A percentile compares a stretch with the other conserved stretches of the same genome.
Evolutionary conservation across 2,329 filamentous ascomycete species (phyloP).

Genomic region (Fonsecaea multimorphosa): DNA sequence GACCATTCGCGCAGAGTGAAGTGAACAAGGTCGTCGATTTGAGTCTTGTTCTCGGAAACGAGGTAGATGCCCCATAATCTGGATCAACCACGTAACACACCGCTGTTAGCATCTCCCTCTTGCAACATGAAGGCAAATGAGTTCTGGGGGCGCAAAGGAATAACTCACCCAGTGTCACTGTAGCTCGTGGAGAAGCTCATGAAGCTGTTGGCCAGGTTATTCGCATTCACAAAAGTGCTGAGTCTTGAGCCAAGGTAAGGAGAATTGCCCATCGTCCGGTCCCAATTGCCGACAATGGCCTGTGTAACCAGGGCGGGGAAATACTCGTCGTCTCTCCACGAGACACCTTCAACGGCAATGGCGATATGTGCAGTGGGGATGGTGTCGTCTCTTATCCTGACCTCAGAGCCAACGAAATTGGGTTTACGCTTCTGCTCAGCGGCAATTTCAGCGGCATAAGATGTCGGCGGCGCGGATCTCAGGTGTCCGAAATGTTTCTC

Average conservation of each 20-base stretch:
- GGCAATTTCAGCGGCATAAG: constrained; percentile 71
- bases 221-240: constrained; percentile 89
- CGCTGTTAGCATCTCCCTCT: neutral
- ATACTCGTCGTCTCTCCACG: constrained; percentile 99
- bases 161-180: constrained; percentile 91
- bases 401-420: constrained; percentile 95
- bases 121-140: neutral
- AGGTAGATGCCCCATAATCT: constrained; percentile 99
- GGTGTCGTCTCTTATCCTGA: constrained; percentile 93
- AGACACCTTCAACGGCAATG: constrained; percentile 97
- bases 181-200: constrained; percentile 99
- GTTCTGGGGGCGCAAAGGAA: neutral
- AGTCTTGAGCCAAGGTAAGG: constrained; percentile 98
- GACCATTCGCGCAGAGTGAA: constrained; percentile 99
- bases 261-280: constrained; percentile 97
- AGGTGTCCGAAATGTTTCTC: constrained; percentile 92
- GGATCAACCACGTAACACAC: constrained; percentile 12
- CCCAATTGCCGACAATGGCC: constrained; percentile 99
- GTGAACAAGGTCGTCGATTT: constrained; percentile 94
- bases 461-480: constrained; percentile 75
- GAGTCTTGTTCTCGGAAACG: constrained; percentile 84
- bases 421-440: constrained; percentile 83
- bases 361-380: constrained; percentile 97
- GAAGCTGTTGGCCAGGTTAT: constrained; percentile 98
- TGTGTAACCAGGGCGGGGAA: constrained; percentile 97